Evolutionary conservation across 108 stramenopile species (phyloP).

Genomic region (Skeletonema costatum): DNA sequence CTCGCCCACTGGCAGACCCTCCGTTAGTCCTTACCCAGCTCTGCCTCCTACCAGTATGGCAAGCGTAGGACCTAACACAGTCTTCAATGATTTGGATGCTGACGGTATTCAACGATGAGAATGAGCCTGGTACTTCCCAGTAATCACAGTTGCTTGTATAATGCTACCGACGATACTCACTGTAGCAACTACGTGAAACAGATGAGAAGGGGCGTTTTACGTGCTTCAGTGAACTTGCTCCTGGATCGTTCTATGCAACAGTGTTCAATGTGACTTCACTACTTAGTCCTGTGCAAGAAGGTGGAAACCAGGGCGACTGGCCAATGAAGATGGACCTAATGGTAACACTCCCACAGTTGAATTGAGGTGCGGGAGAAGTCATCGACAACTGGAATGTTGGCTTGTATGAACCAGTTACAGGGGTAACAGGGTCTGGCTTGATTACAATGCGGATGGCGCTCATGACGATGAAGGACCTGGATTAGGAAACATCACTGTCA

Average conservation of each 20-base stretch:
- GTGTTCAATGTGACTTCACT: constrained; percentile 12
- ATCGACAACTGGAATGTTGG: constrained; percentile 26
- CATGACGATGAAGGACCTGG: constrained; percentile 21
- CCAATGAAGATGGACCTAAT: constrained; percentile 4
- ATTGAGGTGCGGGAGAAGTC: constrained; percentile 8
- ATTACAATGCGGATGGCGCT: constrained; percentile 29
- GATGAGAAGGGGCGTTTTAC: constrained; percentile 15
- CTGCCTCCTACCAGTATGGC: constrained; percentile 5
- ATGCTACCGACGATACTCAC: constrained; percentile 4
- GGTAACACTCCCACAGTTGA: constrained; percentile 17
- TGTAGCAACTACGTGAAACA: constrained; percentile 3
- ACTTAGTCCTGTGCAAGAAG: constrained; percentile 15
- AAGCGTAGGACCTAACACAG: constrained; percentile 18
- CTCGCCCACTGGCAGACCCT: constrained; percentile 20
- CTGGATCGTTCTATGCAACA: constrained; percentile 9
- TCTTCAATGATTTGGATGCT: constrained; percentile 24
- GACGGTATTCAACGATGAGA: constrained; percentile 19
- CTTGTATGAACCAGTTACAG: constrained; percentile 19
- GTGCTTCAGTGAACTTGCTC: constrained; percentile 9
- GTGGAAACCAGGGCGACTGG: constrained; percentile 10
- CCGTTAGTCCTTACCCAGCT: background rate
- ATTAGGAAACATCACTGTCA: constrained; percentile 20
- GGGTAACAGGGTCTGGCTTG: constrained; percentile 31
- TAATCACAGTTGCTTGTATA: constrained; percentile 1
- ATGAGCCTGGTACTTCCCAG: constrained; percentile 9